These are phyloP conservation scores for Syncephalis plumigaleata DNA, from an alignment of 371 early-diverging fungal genomes.

Conservation along the genomic window DNA sequence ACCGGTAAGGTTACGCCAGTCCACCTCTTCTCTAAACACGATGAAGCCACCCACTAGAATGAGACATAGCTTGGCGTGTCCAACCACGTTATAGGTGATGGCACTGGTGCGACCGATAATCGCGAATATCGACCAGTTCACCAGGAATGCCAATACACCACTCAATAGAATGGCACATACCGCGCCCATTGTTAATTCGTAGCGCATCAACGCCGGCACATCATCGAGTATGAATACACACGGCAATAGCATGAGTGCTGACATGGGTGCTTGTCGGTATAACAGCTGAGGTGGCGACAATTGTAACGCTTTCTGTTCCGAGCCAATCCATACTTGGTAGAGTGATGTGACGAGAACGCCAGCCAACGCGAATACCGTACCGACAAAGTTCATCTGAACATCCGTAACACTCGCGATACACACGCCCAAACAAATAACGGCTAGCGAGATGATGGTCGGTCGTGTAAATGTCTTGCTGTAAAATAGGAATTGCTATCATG, in stretches of 20 bases:
- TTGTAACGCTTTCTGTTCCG: constrained; percentile 13
- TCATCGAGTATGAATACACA: constrained; percentile 11
- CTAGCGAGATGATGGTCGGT: constrained; percentile 7
- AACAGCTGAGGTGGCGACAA: constrained; percentile 11
- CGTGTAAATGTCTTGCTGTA: constrained; percentile 7
- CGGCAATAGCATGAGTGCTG: constrained; percentile 10
- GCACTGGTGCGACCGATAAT: constrained; percentile 10
- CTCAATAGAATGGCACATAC: constrained; percentile 6
- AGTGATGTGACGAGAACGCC: constrained; percentile 13
- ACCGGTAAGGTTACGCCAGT: constrained; percentile 8
- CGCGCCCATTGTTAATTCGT: constrained; percentile 1
- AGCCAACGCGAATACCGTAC: constrained; percentile 8
- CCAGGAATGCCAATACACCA: constrained; percentile 11
- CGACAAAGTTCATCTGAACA: constrained; percentile 11
- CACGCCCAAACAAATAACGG: constrained; percentile 13
- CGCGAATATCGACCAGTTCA: constrained; percentile 12
- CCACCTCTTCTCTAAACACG: constrained; percentile 6
- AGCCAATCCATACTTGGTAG: constrained; percentile 15
- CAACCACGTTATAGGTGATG: constrained; percentile 14
- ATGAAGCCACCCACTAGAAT: constrained; percentile 9
- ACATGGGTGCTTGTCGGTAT: constrained; percentile 13
- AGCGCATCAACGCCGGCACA: constrained; percentile 4
- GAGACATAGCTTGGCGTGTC: constrained; percentile 10
- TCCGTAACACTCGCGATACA: constrained; percentile 10
- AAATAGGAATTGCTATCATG: constrained; percentile 9